phyloP scores from a whole-genome alignment of 2,329 filamentous ascomycete species.

The Aspergillus sp. region DNA sequence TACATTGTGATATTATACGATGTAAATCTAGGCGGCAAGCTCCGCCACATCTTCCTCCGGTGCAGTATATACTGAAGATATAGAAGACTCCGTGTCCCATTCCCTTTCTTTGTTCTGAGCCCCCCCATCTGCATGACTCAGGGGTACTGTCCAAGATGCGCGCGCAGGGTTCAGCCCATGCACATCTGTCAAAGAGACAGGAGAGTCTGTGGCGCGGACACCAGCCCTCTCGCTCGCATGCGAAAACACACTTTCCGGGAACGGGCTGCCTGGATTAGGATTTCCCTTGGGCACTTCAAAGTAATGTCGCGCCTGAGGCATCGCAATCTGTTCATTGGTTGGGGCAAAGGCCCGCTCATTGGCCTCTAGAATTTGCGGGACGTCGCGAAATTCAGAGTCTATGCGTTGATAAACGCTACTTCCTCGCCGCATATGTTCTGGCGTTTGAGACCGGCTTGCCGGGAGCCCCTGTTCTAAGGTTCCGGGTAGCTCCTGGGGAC shows the following conservation, averaged over 20 bases:
- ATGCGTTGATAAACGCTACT: neutral
- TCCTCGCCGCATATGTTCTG: slow-evolving; percentile 28
- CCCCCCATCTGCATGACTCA: neutral
- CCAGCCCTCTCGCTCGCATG: neutral
- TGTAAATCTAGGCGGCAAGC: slow-evolving; percentile 2
- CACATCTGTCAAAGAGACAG: slow-evolving; percentile 1
- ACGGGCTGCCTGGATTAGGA: neutral
- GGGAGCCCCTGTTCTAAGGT: slow-evolving; percentile 33
- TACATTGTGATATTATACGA: neutral
- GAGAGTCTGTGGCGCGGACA: neutral
- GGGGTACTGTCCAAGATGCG: neutral
- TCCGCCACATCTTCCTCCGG: slow-evolving; percentile 19
- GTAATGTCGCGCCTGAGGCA: neutral
- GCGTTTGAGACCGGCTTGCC: slow-evolving; percentile 28
- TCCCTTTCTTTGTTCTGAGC: neutral
- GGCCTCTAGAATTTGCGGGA: neutral
- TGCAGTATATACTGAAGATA: slow-evolving; percentile 31
- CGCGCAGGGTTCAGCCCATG: neutral
- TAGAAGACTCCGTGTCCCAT: slow-evolving; percentile 25
- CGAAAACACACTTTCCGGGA: neutral
- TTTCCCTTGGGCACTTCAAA: neutral
- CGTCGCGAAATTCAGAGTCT: neutral
- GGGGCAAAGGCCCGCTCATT: slow-evolving; percentile 1
- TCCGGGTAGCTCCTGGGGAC: slow-evolving; percentile 26
- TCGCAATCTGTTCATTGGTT: neutral